phyloP scores from a whole-genome alignment of 2,329 filamentous ascomycete species.

The Podosphaera xanthii region DNA sequence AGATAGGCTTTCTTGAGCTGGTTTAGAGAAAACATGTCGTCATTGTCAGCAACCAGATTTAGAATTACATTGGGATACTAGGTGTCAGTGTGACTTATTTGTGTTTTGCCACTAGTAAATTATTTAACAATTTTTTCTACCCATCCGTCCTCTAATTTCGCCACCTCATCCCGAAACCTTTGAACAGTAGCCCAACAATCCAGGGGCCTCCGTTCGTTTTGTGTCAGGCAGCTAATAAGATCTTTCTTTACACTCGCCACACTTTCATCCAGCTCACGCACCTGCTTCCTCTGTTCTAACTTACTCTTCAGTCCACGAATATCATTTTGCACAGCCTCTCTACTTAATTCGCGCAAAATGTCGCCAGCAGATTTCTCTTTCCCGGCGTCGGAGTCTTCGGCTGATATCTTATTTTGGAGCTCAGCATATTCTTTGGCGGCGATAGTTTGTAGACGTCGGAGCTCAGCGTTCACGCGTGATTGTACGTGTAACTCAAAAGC shows the following conservation, averaged over 20 bases:
- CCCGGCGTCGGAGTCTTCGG: constrained; percentile 3
- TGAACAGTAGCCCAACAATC: constrained; percentile 93
- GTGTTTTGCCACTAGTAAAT: background rate
- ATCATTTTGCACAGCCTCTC: constrained; percentile 33
- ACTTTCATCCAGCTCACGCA: constrained; percentile 44
- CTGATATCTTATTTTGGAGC: constrained; percentile 40
- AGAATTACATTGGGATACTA: background rate
- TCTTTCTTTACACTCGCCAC: constrained; percentile 55
- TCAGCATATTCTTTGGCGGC: constrained; percentile 46
- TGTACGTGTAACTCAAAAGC: constrained; percentile 73
- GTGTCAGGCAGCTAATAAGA: constrained; percentile 58
- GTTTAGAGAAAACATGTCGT: background rate
- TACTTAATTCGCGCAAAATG: constrained; percentile 15
- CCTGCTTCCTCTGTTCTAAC: constrained; percentile 37
- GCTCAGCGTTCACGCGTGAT: constrained; percentile 63
- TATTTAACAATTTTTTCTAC: constrained; percentile 51
- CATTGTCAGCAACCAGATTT: background rate
- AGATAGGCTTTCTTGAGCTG: constrained; percentile 1
- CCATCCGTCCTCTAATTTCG: constrained; percentile 65
- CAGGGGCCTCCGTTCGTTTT: constrained; percentile 68
- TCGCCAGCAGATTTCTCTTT: constrained; percentile 11
- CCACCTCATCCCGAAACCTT: constrained; percentile 72
- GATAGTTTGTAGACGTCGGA: constrained; percentile 52
- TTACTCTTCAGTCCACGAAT: constrained; percentile 33
- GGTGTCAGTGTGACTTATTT: background rate